A percentile compares a stretch with the other conserved stretches of the same genome.
These are phyloP conservation scores for Zoysia matrella DNA, from an alignment of 202 grass and related monocot genomes.

Conservation along the genomic window DNA sequence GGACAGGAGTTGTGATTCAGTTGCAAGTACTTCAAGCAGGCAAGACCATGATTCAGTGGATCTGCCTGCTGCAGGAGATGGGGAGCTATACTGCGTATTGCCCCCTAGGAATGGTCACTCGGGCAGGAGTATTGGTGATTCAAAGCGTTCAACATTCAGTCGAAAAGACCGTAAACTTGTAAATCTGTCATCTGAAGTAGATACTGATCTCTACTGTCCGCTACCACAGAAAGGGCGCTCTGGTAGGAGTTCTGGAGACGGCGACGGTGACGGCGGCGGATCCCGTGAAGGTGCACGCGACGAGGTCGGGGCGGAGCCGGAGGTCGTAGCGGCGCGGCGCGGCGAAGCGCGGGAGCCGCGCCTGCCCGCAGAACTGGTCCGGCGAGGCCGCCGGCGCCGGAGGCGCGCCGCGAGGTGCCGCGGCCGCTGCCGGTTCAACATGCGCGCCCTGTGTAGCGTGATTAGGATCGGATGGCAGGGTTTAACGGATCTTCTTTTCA, in stretches of 20 bases:
- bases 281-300: conserved; percentile 62
- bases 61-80: conserved; percentile 35
- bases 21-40: conserved; percentile 50
- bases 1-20: conserved; percentile 31
- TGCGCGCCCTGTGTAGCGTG: conserved; percentile 31
- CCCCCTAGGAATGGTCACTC: conserved; percentile 55
- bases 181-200: background rate
- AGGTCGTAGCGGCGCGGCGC: conserved; percentile 49
- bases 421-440: conserved; percentile 11
- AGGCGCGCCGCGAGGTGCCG: background rate
- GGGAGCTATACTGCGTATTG: conserved; percentile 66
- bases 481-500: too few relatives aligned
- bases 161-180: conserved; percentile 13
- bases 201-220: conserved; percentile 41
- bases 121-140: conserved; percentile 50
- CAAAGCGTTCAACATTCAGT: conserved; percentile 36
- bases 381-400: background rate
- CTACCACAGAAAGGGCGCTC: conserved; percentile 33
- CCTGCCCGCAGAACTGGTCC: conserved; percentile 53
- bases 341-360: conserved; percentile 67
- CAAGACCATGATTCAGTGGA: conserved; percentile 40
- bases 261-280: conserved; percentile 47
- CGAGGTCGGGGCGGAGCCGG: conserved; percentile 48
- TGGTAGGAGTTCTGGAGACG: conserved; percentile 46
- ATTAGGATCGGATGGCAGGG: background rate